Evolutionary conservation across 805 yeast species (phyloP), one percentile per base, ranked within the genome.

Genomic region (Schwanniomyces sp.): DNA sequence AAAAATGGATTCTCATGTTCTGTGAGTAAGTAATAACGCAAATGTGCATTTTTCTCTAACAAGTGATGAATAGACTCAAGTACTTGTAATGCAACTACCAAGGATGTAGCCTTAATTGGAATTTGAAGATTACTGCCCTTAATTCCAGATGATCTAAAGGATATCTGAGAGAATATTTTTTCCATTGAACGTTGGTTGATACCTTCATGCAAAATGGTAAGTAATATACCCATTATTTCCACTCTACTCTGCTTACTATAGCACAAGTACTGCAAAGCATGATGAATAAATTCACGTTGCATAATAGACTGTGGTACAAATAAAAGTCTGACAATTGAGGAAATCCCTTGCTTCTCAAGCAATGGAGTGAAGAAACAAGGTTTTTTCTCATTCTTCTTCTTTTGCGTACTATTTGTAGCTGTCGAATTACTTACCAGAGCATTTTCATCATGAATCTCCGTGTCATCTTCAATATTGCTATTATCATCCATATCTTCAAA

Each of bases 141-240:
- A 12, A 34, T 28, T 4, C 55, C 56, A 16, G 34, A 43, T 24
- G 88, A 83, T 32, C 83, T 71, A 28, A 67, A 64, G 6, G 85
- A 72, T 6, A 88, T 66, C 48, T 81, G 81, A 28, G 70, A 62
- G 62, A 84, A 91, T 5, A 82, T 76, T 52, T 72, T 77, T 54
- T 86, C 91, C 39, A 88, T 65, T 0, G 88, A 64, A 14, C 72
- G 74, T 45, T 81, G 85, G 54, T 81, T 85, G 5, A 85, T 69
- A n/a, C 94, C 95, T 51, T 91, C 96, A 48, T 84, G 85, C 30
- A 91, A 67, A 39, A 91, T 76, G 14, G 84, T 80, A 36, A 91
- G 63, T 37, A 91, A 59, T 47, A 86, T 67, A 38, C 86, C 82
- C 61, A 91, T 73, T 12, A 89, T 78, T 52, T 91, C 97, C 8